phyloP scores from a whole-genome alignment of 106 monocot species.

The Apostasia shenzhenica region DNA sequence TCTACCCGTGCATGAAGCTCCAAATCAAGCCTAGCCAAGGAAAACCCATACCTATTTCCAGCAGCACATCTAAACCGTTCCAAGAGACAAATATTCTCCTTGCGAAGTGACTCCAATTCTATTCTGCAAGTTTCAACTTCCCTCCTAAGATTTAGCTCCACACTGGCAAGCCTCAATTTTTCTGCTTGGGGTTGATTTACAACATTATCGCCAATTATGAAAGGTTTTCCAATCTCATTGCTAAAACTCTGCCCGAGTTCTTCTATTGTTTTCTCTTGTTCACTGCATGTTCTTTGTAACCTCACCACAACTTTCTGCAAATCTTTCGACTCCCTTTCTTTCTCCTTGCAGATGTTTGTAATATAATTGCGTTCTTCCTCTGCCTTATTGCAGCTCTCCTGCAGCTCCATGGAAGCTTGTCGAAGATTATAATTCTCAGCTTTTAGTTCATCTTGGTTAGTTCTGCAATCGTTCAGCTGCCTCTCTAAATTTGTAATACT shows the following conservation, averaged over 20 bases:
- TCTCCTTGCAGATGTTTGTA: slow-evolving; percentile 42
- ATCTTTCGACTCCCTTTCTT: slow-evolving; percentile 63
- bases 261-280: slow-evolving; percentile 83
- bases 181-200: slow-evolving; percentile 51
- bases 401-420: slow-evolving; percentile 35
- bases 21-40: slow-evolving; percentile 42
- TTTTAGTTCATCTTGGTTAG: slow-evolving; percentile 36
- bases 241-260: slow-evolving; percentile 59
- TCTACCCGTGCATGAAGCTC: slow-evolving; percentile 51
- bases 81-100: slow-evolving; percentile 53
- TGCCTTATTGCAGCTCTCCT: slow-evolving; percentile 30
- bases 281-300: slow-evolving; percentile 59
- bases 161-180: slow-evolving; percentile 65
- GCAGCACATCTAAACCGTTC: slow-evolving; percentile 30
- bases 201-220: slow-evolving; percentile 22
- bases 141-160: slow-evolving; percentile 71
- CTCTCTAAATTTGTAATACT: slow-evolving; percentile 41
- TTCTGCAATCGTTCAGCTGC: slow-evolving; percentile 37
- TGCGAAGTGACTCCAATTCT: slow-evolving; percentile 60
- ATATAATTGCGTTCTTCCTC: slow-evolving; percentile 46
- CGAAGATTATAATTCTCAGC: slow-evolving; percentile 41
- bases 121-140: slow-evolving; percentile 61
- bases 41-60: slow-evolving; percentile 23
- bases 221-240: slow-evolving; percentile 26
- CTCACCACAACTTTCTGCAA: slow-evolving; percentile 47